Percentiles rank a stretch among this genome's conserved stretches.
These are phyloP conservation scores for Alternaria tenuissima DNA, from an alignment of 2,329 filamentous ascomycete species.

Conservation along the genomic window DNA sequence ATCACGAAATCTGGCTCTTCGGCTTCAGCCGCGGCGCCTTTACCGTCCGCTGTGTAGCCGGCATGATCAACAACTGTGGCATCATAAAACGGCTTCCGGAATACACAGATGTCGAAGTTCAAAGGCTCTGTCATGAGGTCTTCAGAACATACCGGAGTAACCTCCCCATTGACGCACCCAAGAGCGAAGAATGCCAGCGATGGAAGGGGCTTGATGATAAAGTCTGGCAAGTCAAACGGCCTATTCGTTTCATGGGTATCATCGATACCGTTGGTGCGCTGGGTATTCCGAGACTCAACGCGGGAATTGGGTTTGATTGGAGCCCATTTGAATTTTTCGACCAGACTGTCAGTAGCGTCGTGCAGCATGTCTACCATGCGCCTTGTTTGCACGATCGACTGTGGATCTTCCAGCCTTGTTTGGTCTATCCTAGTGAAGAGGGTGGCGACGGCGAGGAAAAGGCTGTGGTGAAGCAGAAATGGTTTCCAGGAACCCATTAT, in stretches of 20 bases:
- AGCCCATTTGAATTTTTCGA: slow-evolving; percentile 50
- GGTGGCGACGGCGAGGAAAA: slow-evolving; percentile 17
- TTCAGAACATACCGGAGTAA: slow-evolving; percentile 45
- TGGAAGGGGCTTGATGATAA: slow-evolving; percentile 26
- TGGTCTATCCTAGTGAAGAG: slow-evolving; percentile 5
- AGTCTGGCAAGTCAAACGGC: slow-evolving; percentile 43
- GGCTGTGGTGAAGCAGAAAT: slow-evolving; percentile 36
- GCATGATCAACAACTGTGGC: slow-evolving; percentile 56
- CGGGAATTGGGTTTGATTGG: slow-evolving; percentile 48
- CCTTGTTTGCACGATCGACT: slow-evolving; percentile 45
- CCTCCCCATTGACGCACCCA: slow-evolving; percentile 39
- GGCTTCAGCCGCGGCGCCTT: slow-evolving; percentile 59
- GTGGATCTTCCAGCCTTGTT: slow-evolving; percentile 44
- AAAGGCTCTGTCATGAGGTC: slow-evolving; percentile 40
- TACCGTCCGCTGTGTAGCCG: slow-evolving; percentile 54
- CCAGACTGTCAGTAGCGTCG: slow-evolving; percentile 40
- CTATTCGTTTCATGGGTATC: slow-evolving; percentile 45
- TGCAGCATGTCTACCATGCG: slow-evolving; percentile 47
- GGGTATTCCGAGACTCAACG: slow-evolving; percentile 45
- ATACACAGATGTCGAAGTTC: slow-evolving; percentile 26
- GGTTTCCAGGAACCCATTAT: slow-evolving; percentile 51
- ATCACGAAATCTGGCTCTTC: slow-evolving; percentile 56
- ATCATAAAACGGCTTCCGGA: slow-evolving; percentile 37
- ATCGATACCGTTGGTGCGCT: slow-evolving; percentile 48
- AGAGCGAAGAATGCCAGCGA: slow-evolving; percentile 29